Base-by-base conservation (phyloP, 495 filamentous ascomycete genomes). In the Hypoxylon crocopeplum region DNA sequence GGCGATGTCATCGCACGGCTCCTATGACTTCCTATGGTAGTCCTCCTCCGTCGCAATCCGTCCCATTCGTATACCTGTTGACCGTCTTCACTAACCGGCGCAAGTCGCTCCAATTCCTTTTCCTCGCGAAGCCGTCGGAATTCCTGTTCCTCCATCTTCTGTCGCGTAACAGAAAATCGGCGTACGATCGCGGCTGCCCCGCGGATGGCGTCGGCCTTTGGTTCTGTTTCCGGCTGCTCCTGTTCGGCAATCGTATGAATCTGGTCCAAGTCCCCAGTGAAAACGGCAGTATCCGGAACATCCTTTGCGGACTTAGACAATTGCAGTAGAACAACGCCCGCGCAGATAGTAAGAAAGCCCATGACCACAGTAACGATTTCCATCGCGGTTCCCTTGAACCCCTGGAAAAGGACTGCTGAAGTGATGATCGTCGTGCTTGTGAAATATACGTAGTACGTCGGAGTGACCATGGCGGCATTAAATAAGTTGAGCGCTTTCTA, bases 401-500 rank as follows among this genome's bases (percentile, higher is more conserved):
- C 94, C 55, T 86, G 89, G 72, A 98, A 98, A 12, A 98, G 79
- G 17, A 98, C 85, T 5, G 93, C 91, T 0, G 92, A 97, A 6
- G 91, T 93, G 55, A 98, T 84, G 60, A 98, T 97, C 3, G 94
- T 98, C 12, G 91, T 86, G 64, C 86, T 94, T 37, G 94, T 98
- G 72, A 98, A 98, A 78, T 91, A 92, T 56, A 98, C 94, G 69
- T 98, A 98, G 75, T 98, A 98, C 3, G 94, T 98, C 0, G 94
- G 94, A 0, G 94, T 98, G 46, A 98, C 94, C 53, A 98, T 83
- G 1, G 94, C 94, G 22, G 94, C 95, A 68, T 98, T 98, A 80
- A 94, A 98, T 39, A 98, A 66, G 70, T 98, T 98, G 33, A 98
- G 82, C 13, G 94, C 94, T 97, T 98, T 98, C 94, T 98, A 75